Evolutionary conservation across 176 grass and related monocot genomes (phyloP), one percentile per base, ranked within the genome.

Genomic region (Oryza coarctata): DNA sequence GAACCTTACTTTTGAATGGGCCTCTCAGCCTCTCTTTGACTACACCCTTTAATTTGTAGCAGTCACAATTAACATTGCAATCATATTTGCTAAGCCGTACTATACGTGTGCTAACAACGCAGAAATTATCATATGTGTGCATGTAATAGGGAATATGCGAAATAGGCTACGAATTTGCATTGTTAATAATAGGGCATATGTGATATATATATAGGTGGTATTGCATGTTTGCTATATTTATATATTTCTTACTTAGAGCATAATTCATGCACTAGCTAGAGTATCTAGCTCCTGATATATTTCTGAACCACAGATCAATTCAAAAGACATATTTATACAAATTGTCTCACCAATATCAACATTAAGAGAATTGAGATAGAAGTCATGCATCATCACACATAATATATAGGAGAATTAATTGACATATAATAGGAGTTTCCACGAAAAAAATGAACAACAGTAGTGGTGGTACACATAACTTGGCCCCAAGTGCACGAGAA

Each of bases 1-100:
- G 87, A 85, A 30, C 38, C 78, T 83, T 63, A 33, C 88, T 86
- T 89, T 90, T 82, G 88, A 82, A 90, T 68, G 88, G 58, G 45
- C 68, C 50, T 90, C 83, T 66, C 30, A 3, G n/a, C 32, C 22
- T 22, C 43, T 81, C 62, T 83, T 90, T 86, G 83, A 89, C 88
- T 86, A 39, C 65, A 35, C 65, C 65, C 66, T 82, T 83, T 29
- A 68, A 68, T 49, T 81, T 78, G 36, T 43, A 25, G 43, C 32
- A 33, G 4, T 43, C 41, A 39, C 13, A 75, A 68, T 73, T 70
- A 77, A n/a, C 18, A 74, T 28, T 17, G 55, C 41, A 76, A 12
- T 58, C 6, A 63, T 70, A 25, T 26, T 26, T 12, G 3, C 14
- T 40, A 70, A 20, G 5, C 55, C 6, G 55, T 60, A 60, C n/a